Evolutionary conservation across 1,284 basidiomycete species (phyloP), one percentile per base, ranked within the genome.

Genomic region (Mycena citricolor): DNA sequence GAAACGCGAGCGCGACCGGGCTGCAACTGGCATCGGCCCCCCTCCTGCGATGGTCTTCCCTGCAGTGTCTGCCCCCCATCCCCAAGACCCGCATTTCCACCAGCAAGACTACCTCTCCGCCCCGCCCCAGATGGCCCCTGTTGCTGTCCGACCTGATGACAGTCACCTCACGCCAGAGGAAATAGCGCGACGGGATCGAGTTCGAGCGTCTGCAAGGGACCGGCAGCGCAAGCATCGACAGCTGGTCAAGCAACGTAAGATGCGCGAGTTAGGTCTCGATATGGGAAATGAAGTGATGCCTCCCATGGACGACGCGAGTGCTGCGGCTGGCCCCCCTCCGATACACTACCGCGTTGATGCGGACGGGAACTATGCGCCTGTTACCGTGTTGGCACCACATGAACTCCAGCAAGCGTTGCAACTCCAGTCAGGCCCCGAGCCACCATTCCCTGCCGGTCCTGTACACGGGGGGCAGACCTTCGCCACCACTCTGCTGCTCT

Each of bases 171-270:
- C 76, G 4, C 72, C 76, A 1, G 86, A 86, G 42, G 86, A 90
- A 58, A 54, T 72, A 29, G 69, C 71, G 3, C 75, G 83, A 48
- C 71, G 80, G 39, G 85, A 89, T 49, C 70, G 79, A 44, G 77
- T 88, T 37, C 75, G 85, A 12, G 74, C 80, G 2, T 80, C 84
- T 1, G 87, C 86, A 5, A 68, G 86, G 28, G 85, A 89, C 57
- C 69, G 87, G 42, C 86, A 90, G 57, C 68, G 86, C 40, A 90
- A 89, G 55, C 87, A 90, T 61, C 81, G 87, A 28, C 74, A 71
- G 46, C 68, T 85, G 30, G 79, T 88, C 39, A 88, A 88, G 64
- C 79, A 84, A 59, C 73, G 79, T 53, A 86, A 88, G 60, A 76
- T 87, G 74, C 74, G 80, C 48, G 85, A 85, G 52, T 71, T 87